phyloP scores from a whole-genome alignment of 495 filamentous ascomycete genomes.

The Penicillium soppii region DNA sequence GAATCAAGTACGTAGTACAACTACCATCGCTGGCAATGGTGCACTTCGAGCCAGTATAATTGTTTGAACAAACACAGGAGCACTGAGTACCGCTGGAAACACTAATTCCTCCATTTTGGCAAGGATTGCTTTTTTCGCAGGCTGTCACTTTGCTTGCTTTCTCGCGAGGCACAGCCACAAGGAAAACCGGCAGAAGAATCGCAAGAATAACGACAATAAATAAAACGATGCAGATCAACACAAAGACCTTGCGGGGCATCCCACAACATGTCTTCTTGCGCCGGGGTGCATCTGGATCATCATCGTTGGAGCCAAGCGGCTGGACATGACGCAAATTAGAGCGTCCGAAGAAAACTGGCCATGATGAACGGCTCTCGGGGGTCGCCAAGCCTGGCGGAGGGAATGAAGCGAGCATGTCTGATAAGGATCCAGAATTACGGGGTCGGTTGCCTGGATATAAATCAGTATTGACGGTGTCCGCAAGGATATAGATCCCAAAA shows the following conservation, averaged over 20 bases:
- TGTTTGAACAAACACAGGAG: slow-evolving; percentile 82
- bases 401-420: slow-evolving; percentile 89
- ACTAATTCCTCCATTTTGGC: slow-evolving; percentile 79
- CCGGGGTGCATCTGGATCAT: slow-evolving; percentile 16
- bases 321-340: slow-evolving; percentile 38
- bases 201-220: slow-evolving; percentile 82
- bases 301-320: slow-evolving; percentile 25
- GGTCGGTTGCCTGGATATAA: slow-evolving; percentile 23
- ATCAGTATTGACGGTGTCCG: background rate
- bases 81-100: slow-evolving; percentile 65
- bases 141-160: slow-evolving; percentile 35
- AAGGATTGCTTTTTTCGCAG: slow-evolving; percentile 57
- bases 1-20: slow-evolving; percentile 68
- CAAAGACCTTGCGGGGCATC: slow-evolving; percentile 76
- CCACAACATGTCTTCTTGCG: slow-evolving; percentile 64
- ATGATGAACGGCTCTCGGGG: slow-evolving; percentile 43
- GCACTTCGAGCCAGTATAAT: slow-evolving; percentile 80
- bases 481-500: background rate
- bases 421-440: slow-evolving; percentile 65
- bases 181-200: slow-evolving; percentile 79
- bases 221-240: slow-evolving; percentile 64
- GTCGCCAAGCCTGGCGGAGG: slow-evolving; percentile 72
- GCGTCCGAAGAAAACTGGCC: slow-evolving; percentile 40
- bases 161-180: slow-evolving; percentile 69
- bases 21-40: slow-evolving; percentile 56